These are phyloP conservation scores for Pestalotiopsis sp. DNA, from an alignment of 2,329 filamentous ascomycete genomes.

Conservation along the genomic window DNA sequence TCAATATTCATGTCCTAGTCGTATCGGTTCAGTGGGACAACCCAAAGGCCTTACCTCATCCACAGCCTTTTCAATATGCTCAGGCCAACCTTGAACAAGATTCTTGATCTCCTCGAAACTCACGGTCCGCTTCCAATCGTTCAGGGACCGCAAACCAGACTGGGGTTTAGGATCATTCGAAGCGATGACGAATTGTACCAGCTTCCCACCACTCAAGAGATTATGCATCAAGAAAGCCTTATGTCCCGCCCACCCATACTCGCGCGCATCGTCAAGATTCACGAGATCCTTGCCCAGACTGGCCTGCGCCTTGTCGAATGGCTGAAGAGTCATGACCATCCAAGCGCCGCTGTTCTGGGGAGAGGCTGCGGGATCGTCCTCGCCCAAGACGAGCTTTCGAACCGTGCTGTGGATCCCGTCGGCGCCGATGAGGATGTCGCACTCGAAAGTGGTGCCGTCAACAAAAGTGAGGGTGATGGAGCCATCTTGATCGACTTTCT, in stretches of 20 bases:
- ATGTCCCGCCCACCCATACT: conserved; percentile 23
- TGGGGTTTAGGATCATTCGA: conserved; percentile 16
- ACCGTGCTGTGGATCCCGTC: conserved; percentile 34
- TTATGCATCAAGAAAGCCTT: conserved; percentile 19
- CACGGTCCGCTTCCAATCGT: conserved; percentile 20
- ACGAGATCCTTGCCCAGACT: conserved; percentile 19
- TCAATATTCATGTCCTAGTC: neutral
- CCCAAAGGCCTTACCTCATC: conserved; percentile 18
- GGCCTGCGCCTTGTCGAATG: conserved; percentile 19
- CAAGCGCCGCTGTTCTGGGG: conserved; percentile 21
- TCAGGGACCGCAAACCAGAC: neutral
- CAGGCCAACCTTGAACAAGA: conserved; percentile 21
- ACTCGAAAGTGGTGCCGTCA: conserved; percentile 22
- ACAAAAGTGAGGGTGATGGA: conserved; percentile 19
- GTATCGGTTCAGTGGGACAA: neutral
- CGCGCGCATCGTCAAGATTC: conserved; percentile 20
- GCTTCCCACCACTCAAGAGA: conserved; percentile 16
- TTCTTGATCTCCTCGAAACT: conserved; percentile 19
- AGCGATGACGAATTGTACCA: conserved; percentile 22
- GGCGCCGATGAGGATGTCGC: conserved; percentile 31
- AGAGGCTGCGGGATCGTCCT: conserved; percentile 21
- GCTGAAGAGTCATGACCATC: conserved; percentile 22
- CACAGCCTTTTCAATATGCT: conserved; percentile 20
- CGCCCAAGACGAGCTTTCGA: conserved; percentile 33
- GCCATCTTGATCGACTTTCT: conserved; percentile 8